Percentiles rank a stretch among this genome's conserved stretches.
Evolutionary conservation across 345 rosid species (phyloP).

Genomic region (Citrus maxima): DNA sequence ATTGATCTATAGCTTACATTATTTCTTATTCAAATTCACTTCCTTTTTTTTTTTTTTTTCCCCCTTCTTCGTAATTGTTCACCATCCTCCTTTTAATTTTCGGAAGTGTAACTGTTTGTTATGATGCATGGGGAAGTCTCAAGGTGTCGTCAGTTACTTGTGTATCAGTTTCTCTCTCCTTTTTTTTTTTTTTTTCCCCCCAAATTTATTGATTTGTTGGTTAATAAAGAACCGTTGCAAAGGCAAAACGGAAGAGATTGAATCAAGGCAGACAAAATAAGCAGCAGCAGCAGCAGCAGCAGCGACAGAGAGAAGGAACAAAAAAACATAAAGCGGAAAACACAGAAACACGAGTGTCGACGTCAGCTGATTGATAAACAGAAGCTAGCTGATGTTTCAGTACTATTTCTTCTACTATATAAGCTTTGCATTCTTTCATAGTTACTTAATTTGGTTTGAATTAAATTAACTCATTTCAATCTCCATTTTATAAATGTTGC

Average conservation of each 20-base stretch:
- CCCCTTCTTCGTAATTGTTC: background rate
- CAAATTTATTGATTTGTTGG: conserved; percentile 46
- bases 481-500: background rate
- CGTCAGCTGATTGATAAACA: background rate
- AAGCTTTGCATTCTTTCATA: conserved; percentile 1
- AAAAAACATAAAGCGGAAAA: background rate
- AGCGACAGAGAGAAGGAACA: background rate
- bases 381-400: background rate
- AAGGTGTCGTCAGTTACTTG: conserved; percentile 5
- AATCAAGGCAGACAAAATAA: conserved; percentile 26
- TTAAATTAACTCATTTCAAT: background rate
- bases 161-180: background rate
- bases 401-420: background rate
- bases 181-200: background rate
- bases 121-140: conserved; percentile 4
- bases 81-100: conserved; percentile 7
- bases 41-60: background rate
- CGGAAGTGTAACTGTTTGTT: background rate
- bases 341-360: background rate
- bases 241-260: conserved; percentile 25
- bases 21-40: conserved; percentile 7
- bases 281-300: conserved; percentile 14
- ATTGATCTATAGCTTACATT: conserved; percentile 12
- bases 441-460: background rate
- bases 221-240: conserved; percentile 36